phyloP scores from a whole-genome alignment of 1,139 yeast species.

The Geotrichum histeridarum region DNA sequence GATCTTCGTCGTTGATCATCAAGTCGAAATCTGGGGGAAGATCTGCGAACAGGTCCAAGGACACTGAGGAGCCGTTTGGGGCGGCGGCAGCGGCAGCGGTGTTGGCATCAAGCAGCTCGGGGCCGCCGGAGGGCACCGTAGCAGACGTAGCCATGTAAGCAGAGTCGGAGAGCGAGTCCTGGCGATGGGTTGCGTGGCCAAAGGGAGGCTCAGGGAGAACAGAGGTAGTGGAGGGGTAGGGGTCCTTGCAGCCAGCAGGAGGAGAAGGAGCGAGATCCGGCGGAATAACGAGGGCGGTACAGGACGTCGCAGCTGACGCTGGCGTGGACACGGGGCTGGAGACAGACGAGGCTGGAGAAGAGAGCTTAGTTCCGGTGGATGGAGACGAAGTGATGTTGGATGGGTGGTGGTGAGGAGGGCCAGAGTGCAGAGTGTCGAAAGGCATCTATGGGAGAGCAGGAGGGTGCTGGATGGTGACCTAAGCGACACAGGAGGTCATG shows the following conservation, averaged over 20 bases:
- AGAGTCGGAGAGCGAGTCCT: neutral
- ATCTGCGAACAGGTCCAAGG: neutral
- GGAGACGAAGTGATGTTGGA: neutral
- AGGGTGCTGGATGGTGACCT: too few species aligned
- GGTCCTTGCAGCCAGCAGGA: neutral
- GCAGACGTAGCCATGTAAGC: neutral
- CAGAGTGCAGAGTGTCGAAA: too few species aligned
- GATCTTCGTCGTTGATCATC: constrained; percentile 1
- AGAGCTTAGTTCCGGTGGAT: neutral
- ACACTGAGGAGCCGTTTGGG: neutral
- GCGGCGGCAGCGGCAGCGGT: neutral
- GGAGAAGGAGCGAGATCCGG: neutral
- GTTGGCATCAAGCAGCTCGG: neutral
- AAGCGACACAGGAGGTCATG: too few species aligned
- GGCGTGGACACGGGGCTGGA: neutral
- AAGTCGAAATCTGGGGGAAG: constrained; percentile 9
- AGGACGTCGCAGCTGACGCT: neutral
- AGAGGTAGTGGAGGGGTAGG: neutral
- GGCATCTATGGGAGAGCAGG: too few species aligned
- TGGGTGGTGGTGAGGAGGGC: too few species aligned
- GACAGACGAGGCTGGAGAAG: neutral
- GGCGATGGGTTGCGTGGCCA: too few species aligned
- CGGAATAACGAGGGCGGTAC: neutral
- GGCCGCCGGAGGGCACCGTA: neutral
- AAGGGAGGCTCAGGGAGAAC: neutral